A percentile compares a stretch with the other conserved stretches of the same genome.
Evolutionary conservation across 2,329 filamentous ascomycete species (phyloP).

Genomic region (Coniochaeta sp.): DNA sequence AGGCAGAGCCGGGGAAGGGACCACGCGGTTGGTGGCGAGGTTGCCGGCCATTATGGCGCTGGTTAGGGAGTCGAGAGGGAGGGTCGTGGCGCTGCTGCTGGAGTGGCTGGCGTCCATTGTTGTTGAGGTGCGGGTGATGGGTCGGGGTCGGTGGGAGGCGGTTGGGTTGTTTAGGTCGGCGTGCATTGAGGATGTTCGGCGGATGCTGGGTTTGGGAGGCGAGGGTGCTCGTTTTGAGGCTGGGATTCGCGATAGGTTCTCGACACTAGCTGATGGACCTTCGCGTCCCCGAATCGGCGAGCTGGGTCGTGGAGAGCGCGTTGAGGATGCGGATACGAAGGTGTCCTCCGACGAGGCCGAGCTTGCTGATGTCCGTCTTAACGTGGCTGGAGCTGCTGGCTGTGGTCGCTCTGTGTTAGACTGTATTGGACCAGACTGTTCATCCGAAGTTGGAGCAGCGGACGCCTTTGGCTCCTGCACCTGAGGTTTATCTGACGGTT

Average conservation of each 20-base stretch:
- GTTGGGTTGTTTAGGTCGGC: not conserved
- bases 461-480: not conserved
- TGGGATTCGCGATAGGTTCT: not conserved
- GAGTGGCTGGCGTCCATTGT: conserved; percentile 1
- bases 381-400: not conserved
- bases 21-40: conserved; percentile 41
- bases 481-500: not conserved
- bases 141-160: not conserved
- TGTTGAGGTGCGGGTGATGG: conserved; percentile 10
- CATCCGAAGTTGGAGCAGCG: not conserved
- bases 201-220: not conserved
- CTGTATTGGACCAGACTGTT: not conserved
- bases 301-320: conserved; percentile 11
- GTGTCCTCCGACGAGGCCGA: conserved; percentile 37
- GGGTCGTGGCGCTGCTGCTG: conserved; percentile 18
- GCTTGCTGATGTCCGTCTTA: conserved; percentile 12
- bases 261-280: not conserved
- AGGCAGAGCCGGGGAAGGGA: conserved; percentile 26
- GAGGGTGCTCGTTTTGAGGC: not conserved
- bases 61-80: conserved; percentile 58
- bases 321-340: conserved; percentile 30
- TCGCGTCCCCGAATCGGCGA: not conserved
- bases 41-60: conserved; percentile 70
- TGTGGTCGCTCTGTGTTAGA: not conserved
- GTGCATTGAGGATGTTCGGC: not conserved